These are phyloP conservation scores for Phylloporus arenicola DNA, from an alignment of 768 basidiomycete genomes.

Conservation along the genomic window DNA sequence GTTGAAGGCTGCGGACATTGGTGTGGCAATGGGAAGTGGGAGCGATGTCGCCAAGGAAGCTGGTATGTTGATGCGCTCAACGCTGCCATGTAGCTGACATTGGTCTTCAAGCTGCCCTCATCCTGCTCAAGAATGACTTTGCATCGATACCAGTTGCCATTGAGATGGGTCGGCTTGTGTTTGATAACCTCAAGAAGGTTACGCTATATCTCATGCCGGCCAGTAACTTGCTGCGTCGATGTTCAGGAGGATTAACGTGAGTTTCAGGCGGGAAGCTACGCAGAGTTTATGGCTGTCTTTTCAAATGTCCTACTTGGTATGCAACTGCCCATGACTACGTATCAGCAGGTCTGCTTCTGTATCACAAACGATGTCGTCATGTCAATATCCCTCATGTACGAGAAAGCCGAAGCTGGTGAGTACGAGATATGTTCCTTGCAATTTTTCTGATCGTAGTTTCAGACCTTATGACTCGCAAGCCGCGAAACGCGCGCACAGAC, in stretches of 20 bases:
- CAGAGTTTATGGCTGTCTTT: constrained; percentile 54
- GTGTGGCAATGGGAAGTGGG: constrained; percentile 47
- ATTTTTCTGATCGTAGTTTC: neutral
- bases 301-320: constrained; percentile 55
- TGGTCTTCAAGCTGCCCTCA: constrained; percentile 32
- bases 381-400: constrained; percentile 46
- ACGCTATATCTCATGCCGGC: constrained; percentile 41
- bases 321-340: constrained; percentile 50
- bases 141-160: constrained; percentile 53
- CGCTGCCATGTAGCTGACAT: neutral
- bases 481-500: constrained; percentile 44
- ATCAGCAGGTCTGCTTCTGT: constrained; percentile 51
- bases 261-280: constrained; percentile 44
- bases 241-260: neutral
- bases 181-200: constrained; percentile 53
- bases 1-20: constrained; percentile 50
- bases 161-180: constrained; percentile 53
- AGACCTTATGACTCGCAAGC: constrained; percentile 45
- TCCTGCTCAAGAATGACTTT: constrained; percentile 55
- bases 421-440: neutral
- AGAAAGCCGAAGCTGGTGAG: constrained; percentile 45
- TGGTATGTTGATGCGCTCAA: constrained; percentile 26
- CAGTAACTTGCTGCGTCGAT: constrained; percentile 1
- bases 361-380: constrained; percentile 48
- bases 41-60: constrained; percentile 52